Conservation (phyloP, 495 filamentous ascomycete genomes). For the Hypoxylon fuscum region DNA sequence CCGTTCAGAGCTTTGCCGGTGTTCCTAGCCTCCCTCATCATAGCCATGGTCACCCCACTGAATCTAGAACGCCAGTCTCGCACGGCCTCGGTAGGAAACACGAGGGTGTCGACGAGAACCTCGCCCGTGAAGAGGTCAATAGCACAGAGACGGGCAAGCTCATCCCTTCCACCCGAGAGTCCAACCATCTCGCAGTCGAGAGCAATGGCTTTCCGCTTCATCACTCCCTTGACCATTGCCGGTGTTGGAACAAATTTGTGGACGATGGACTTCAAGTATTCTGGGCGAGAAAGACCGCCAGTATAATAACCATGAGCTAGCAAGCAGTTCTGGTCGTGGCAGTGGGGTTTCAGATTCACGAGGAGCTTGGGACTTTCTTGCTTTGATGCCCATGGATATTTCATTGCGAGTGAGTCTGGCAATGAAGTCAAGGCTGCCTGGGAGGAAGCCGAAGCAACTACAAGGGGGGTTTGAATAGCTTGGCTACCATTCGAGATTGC, state of each 20-base stretch:
- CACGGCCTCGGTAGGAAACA: slow-evolving; percentile 50
- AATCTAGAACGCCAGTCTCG: slow-evolving; percentile 50
- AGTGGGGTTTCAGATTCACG: background rate
- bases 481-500: background rate
- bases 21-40: slow-evolving; percentile 16
- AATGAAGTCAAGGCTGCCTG: background rate
- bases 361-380: background rate
- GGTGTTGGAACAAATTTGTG: slow-evolving; percentile 10
- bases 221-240: background rate
- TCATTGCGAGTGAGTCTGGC: background rate
- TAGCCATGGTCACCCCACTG: slow-evolving; percentile 46
- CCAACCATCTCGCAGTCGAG: slow-evolving; percentile 64
- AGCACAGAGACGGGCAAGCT: slow-evolving; percentile 54
- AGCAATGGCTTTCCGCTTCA: slow-evolving; percentile 46
- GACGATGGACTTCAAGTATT: background rate
- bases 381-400: slow-evolving; percentile 30
- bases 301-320: slow-evolving; percentile 9
- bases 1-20: slow-evolving; percentile 33
- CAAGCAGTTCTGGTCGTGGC: slow-evolving; percentile 13
- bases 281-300: background rate
- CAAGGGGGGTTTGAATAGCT: background rate
- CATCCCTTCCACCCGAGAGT: slow-evolving; percentile 35
- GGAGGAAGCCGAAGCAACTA: background rate
- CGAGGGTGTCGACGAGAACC: slow-evolving; percentile 54
- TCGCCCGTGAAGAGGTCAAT: slow-evolving; percentile 57